Base-by-base conservation (phyloP, 1,284 basidiomycete genomes). In the Rhodotorula sp. region DNA sequence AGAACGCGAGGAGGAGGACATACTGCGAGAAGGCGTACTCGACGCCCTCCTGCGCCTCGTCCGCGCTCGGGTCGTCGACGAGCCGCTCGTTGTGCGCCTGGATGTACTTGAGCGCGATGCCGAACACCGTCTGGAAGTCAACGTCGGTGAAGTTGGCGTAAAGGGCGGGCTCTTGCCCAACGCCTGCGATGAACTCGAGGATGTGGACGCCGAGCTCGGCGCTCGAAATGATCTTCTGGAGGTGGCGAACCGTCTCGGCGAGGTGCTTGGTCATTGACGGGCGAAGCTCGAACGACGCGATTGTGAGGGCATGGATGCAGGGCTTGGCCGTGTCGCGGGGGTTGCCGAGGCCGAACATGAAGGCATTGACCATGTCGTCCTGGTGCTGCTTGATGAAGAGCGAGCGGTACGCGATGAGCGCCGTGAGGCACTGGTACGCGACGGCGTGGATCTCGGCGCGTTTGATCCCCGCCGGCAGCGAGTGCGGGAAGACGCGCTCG, bases 21-120 rank as follows among this genome's bases (percentile, higher is more conserved):
- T 98, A 94, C 82, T 99, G 95, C 12, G 93, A 92, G 58, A 98
- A 86, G 6, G 95, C 92, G 87, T 91, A 96, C 2, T 90, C 91
- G 37, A 78, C 65, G 13, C 75, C 81, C 39, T 76, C 71, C 81
- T 81, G 62, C 12, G 86, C 85, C 8, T 87, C 86, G 9, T 86
- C 84, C 22, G 65, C 66, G 17, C 66, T 29, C 5, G 67, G 69
- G 44, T 70, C 70, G 61, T 76, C 74, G 9, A 68, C 79, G 61
- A 82, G 79, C 15, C 75, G 76, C 70, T 81, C 78, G 75, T 92
- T 94, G 80, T 97, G 94, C 77, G 94, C 88, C 76, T 94, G 91
- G 69, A 99, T 89, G 82, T 97, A 99, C 81, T 95, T 91, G 71
- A 98, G 84, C 15, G 95, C 94, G 36, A 99, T 93, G 19, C 91